Evolutionary conservation across 257 asterid genomes (phyloP).

Genomic region (Solanum bulbocastanum): DNA sequence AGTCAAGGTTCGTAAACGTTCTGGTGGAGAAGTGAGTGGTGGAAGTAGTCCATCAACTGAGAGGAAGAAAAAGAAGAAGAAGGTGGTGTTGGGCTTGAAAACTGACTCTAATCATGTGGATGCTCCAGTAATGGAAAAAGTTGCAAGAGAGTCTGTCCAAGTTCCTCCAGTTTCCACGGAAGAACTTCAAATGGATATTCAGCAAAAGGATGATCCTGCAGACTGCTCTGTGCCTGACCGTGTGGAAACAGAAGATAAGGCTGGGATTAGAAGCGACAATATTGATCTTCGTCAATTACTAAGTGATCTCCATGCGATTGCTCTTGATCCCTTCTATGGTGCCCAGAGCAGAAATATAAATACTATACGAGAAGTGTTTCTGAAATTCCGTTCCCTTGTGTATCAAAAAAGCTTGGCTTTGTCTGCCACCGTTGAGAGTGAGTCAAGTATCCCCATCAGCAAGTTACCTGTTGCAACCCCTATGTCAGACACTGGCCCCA

Average conservation of each 20-base stretch:
- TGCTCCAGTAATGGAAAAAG: constrained; percentile 13
- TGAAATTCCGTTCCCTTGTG: constrained; percentile 68
- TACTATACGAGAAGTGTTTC: constrained; percentile 24
- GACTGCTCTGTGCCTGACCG: constrained; percentile 9
- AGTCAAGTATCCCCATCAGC: constrained; percentile 27
- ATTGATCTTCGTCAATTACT: constrained; percentile 33
- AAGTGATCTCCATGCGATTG: constrained; percentile 52
- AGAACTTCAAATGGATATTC: constrained; percentile 15
- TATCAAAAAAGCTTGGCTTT: constrained; percentile 66
- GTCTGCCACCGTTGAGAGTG: constrained; percentile 31
- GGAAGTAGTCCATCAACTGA: constrained; percentile 24
- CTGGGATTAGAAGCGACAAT: constrained; percentile 11
- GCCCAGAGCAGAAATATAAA: constrained; percentile 29
- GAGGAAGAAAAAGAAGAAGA: constrained; percentile 47
- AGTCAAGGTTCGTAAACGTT: constrained; percentile 42
- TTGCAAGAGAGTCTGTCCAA: constrained; percentile 8
- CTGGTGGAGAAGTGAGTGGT: constrained; percentile 28
- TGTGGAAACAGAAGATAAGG: constrained; percentile 13
- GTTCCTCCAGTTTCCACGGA: constrained; percentile 7
- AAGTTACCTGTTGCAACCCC: constrained; percentile 11
- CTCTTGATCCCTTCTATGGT: constrained; percentile 61
- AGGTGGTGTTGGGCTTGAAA: constrained; percentile 23
- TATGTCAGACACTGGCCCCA: constrained; percentile 8
- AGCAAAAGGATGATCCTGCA: constrained; percentile 3
- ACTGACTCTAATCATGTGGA: constrained; percentile 10